Evolutionary conservation across 106 monocot species (phyloP), one percentile per base, ranked within the genome.

Genomic region (Cymbidium sinense): DNA sequence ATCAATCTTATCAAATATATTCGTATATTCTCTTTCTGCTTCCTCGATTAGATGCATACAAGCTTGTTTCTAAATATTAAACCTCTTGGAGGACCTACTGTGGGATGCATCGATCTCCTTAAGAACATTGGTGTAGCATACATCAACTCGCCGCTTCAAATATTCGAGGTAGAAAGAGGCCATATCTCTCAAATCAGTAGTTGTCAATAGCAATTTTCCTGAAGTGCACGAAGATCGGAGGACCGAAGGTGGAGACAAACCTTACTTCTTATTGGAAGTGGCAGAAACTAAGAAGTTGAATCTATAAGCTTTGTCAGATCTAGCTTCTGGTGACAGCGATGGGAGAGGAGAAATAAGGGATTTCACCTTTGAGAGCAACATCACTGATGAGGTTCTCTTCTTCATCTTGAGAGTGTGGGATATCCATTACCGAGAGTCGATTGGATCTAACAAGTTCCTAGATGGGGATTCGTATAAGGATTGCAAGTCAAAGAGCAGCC

Each of bases 1-100:
- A n/a, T n/a, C n/a, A n/a, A n/a, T n/a, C n/a, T n/a, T n/a, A n/a
- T n/a, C n/a, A n/a, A n/a, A n/a, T n/a, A n/a, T n/a, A n/a, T n/a
- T n/a, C n/a, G n/a, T n/a, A n/a, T n/a, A n/a, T n/a, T n/a, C n/a
- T n/a, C n/a, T n/a, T n/a, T n/a, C n/a, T n/a, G n/a, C n/a, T n/a
- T n/a, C n/a, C n/a, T n/a, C n/a, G n/a, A n/a, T n/a, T n/a, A n/a
- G n/a, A n/a, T n/a, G n/a, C n/a, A n/a, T 75, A 70, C 91, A 91
- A 76, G 85, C 85, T 79, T 98, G 91, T 35, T 85, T 88, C 70
- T 94, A 90, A 43, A 84, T 86, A 74, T 80, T 80, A 34, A 64
- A 74, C 47, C 75, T 37, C 80, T 80, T 80, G 29, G 75, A 52
- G 75, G 75, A 75, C 33, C 75, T 75, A 30, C 55, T 20, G 39